A percentile compares a stretch with the other conserved stretches of the same genome.
Evolutionary conservation across 306 rosid genomes (phyloP).

Genomic region (Begonia masoniana): DNA sequence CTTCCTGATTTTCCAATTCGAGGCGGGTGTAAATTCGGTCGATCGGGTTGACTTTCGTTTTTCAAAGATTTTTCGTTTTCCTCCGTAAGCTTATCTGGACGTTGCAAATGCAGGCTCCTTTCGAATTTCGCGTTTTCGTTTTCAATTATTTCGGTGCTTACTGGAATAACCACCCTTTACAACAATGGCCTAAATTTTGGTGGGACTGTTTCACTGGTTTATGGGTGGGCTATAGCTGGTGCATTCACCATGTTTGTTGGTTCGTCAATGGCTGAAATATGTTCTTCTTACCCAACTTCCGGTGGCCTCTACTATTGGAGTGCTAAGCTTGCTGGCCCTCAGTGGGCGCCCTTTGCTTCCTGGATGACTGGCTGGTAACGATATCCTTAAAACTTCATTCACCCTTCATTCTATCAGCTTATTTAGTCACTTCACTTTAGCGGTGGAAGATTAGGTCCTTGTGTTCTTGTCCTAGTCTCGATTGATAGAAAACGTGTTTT

Average conservation of each 20-base stretch:
- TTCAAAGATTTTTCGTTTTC: neutral
- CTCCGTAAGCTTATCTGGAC: neutral
- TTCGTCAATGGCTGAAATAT: slow-evolving; percentile 86
- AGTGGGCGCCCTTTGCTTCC: slow-evolving; percentile 93
- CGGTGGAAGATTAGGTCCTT: no score
- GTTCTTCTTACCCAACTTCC: slow-evolving; percentile 90
- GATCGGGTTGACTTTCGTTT: neutral
- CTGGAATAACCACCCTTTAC: slow-evolving; percentile 87
- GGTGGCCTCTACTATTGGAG: slow-evolving; percentile 99
- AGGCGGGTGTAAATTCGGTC: slow-evolving; percentile 5
- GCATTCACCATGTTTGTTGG: slow-evolving; percentile 80
- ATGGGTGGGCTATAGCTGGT: slow-evolving; percentile 80
- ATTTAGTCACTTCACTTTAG: no score
- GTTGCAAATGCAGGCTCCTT: slow-evolving; percentile 40
- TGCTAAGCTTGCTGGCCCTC: slow-evolving; percentile 90
- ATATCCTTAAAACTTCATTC: no score
- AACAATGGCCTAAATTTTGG: slow-evolving; percentile 73
- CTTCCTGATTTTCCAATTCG: neutral
- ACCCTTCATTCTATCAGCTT: no score
- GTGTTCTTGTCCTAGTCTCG: no score
- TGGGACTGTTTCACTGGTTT: slow-evolving; percentile 70
- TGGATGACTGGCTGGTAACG: slow-evolving; percentile 97
- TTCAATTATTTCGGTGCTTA: slow-evolving; percentile 82
- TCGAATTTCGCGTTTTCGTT: slow-evolving; percentile 90
- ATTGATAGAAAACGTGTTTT: no score